Evolutionary conservation across 495 filamentous ascomycete genomes (phyloP).

Genomic region (Talaromyces borbonicus): DNA sequence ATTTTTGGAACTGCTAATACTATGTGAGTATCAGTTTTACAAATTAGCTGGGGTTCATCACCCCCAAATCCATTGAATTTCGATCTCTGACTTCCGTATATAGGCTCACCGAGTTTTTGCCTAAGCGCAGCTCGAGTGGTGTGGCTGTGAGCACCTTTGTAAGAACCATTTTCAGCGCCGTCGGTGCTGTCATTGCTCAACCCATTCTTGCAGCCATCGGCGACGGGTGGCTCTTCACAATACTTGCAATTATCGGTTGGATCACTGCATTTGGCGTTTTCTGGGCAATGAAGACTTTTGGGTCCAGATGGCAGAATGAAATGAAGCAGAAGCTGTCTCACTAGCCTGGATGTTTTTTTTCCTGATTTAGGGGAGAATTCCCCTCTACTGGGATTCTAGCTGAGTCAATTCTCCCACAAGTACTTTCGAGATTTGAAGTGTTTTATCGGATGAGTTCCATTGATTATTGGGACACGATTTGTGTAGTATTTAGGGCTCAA

Average conservation of each 20-base stretch:
- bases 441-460: too few relatives aligned
- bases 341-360: too few relatives aligned
- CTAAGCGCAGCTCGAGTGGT: slow-evolving; percentile 56
- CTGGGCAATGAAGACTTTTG: slow-evolving; percentile 54
- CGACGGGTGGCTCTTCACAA: slow-evolving; percentile 81
- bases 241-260: slow-evolving; percentile 56
- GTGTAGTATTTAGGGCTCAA: too few relatives aligned
- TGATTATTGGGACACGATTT: too few relatives aligned
- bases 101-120: slow-evolving; percentile 90
- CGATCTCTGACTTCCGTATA: too few relatives aligned
- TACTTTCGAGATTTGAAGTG: too few relatives aligned
- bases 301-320: slow-evolving; percentile 43
- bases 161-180: slow-evolving; percentile 74
- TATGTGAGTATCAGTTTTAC: too few relatives aligned
- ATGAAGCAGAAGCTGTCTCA: neutral
- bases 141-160: slow-evolving; percentile 72
- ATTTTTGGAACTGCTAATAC: slow-evolving; percentile 61
- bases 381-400: too few relatives aligned
- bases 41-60: too few relatives aligned
- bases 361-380: too few relatives aligned
- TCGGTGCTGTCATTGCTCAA: slow-evolving; percentile 62
- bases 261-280: slow-evolving; percentile 40
- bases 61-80: too few relatives aligned
- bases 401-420: too few relatives aligned
- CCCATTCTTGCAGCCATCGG: slow-evolving; percentile 72